A percentile compares a stretch with the other conserved stretches of the same genome.
phyloP scores from a whole-genome alignment of 2,329 filamentous ascomycete genomes.

The Lachnellula cervina region DNA sequence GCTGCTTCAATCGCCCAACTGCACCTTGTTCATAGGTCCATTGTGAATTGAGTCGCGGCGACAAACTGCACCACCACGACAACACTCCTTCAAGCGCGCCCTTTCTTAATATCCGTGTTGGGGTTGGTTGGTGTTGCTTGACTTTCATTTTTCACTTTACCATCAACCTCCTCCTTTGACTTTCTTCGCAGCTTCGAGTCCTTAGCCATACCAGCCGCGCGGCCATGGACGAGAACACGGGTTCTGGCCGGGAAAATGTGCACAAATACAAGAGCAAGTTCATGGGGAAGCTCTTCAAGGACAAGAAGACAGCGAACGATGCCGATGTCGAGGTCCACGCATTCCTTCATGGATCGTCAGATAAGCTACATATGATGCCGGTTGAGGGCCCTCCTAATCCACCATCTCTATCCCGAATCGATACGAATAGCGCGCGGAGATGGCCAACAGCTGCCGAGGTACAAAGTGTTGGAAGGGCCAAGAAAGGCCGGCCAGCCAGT shows the following conservation, averaged over 20 bases:
- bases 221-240: slow-evolving; percentile 23
- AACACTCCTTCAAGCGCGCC: not conserved
- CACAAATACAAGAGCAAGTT: slow-evolving; percentile 39
- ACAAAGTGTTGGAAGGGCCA: slow-evolving; percentile 14
- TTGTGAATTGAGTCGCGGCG: not conserved
- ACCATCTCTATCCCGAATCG: slow-evolving; percentile 33
- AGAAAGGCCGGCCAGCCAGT: slow-evolving; percentile 27
- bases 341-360: slow-evolving; percentile 53
- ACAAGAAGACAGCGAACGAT: slow-evolving; percentile 32
- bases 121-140: not conserved
- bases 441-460: slow-evolving; percentile 46
- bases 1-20: not conserved
- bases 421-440: slow-evolving; percentile 44
- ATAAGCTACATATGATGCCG: slow-evolving; percentile 51
- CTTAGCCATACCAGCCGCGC: not conserved
- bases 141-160: not conserved
- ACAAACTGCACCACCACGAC: not conserved
- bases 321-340: slow-evolving; percentile 49
- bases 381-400: slow-evolving; percentile 36
- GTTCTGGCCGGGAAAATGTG: slow-evolving; percentile 24
- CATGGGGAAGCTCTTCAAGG: slow-evolving; percentile 48
- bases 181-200: not conserved
- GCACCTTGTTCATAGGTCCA: not conserved
- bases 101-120: not conserved
- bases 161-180: not conserved